A percentile compares a stretch with the other conserved stretches of the same genome.
These are phyloP conservation scores for Hemileia vastatrix DNA, from an alignment of 1,284 basidiomycete species.

Conservation along the genomic window DNA sequence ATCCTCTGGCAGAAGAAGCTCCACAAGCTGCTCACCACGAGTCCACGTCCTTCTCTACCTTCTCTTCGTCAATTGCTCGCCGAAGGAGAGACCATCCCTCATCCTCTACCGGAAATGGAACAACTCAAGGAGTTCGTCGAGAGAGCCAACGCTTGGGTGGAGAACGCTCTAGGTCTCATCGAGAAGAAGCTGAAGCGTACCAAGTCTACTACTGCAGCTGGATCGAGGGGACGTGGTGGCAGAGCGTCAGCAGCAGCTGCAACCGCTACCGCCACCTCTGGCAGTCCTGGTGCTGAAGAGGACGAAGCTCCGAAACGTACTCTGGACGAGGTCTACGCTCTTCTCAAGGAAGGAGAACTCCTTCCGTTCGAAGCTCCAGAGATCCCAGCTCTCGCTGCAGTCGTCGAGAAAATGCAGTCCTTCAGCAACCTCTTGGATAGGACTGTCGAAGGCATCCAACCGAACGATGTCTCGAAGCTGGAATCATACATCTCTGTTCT, in stretches of 20 bases:
- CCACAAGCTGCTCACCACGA: constrained; percentile 53
- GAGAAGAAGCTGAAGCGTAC: constrained; percentile 62
- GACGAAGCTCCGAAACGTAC: constrained; percentile 51
- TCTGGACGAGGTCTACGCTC: constrained; percentile 57
- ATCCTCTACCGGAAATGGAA: constrained; percentile 60
- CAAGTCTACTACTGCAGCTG: not conserved
- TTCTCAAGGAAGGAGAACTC: constrained; percentile 60
- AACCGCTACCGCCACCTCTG: constrained; percentile 52
- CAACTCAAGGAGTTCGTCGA: constrained; percentile 66
- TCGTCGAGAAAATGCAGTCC: constrained; percentile 59
- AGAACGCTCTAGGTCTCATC: constrained; percentile 55
- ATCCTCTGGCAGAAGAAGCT: constrained; percentile 65
- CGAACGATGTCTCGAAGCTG: too few relatives aligned
- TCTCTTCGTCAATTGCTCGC: constrained; percentile 64
- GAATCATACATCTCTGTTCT: constrained; percentile 62
- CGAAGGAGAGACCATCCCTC: constrained; percentile 76
- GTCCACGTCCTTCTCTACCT: constrained; percentile 60
- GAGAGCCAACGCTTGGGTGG: constrained; percentile 71
- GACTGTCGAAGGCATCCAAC: constrained; percentile 22
- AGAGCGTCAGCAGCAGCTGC: constrained; percentile 60
- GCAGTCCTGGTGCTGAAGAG: constrained; percentile 45
- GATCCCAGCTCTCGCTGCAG: constrained; percentile 53
- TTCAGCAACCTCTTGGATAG: constrained; percentile 53
- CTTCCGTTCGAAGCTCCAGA: constrained; percentile 73
- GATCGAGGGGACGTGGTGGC: not conserved